phyloP scores from a whole-genome alignment of 768 basidiomycete species.

The Gloeopeniophorella convolvens region DNA sequence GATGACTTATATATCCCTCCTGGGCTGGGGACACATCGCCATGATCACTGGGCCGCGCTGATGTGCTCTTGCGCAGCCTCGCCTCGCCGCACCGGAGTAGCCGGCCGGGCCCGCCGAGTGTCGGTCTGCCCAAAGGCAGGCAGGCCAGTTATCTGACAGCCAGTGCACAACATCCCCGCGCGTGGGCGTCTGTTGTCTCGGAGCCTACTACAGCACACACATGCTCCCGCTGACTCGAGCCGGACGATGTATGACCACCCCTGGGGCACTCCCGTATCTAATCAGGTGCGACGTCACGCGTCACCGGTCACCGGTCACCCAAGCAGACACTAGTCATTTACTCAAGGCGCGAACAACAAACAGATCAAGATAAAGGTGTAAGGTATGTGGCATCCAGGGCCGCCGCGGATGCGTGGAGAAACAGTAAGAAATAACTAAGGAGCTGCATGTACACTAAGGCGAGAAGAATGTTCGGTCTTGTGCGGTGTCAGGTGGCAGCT shows the following conservation, averaged over 20 bases:
- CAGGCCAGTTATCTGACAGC: neutral
- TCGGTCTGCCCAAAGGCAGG: conserved; percentile 10
- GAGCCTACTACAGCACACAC: neutral
- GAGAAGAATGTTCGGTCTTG: conserved; percentile 5
- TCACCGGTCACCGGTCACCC: too few species aligned
- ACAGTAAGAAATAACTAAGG: conserved; percentile 8
- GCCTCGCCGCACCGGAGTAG: conserved; percentile 1
- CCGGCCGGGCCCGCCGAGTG: conserved; percentile 17
- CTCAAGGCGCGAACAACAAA: conserved; percentile 6
- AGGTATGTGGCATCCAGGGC: conserved; percentile 17
- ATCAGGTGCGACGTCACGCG: conserved; percentile 4
- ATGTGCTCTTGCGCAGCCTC: conserved; percentile 18
- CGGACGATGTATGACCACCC: neutral
- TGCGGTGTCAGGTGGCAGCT: conserved; percentile 12
- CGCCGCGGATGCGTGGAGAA: conserved; percentile 1
- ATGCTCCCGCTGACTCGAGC: conserved; percentile 1
- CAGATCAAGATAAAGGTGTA: conserved; percentile 20
- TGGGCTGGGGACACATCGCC: conserved; percentile 2
- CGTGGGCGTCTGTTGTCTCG: too few species aligned
- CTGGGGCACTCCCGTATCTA: conserved; percentile 3
- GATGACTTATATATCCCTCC: conserved; percentile 19
- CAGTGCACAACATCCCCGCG: neutral
- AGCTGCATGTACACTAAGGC: neutral
- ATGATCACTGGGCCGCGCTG: conserved; percentile 15
- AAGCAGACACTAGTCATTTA: conserved; percentile 5